Conservation (phyloP, 2,329 filamentous ascomycete genomes). For the Seiridium unicorne region DNA sequence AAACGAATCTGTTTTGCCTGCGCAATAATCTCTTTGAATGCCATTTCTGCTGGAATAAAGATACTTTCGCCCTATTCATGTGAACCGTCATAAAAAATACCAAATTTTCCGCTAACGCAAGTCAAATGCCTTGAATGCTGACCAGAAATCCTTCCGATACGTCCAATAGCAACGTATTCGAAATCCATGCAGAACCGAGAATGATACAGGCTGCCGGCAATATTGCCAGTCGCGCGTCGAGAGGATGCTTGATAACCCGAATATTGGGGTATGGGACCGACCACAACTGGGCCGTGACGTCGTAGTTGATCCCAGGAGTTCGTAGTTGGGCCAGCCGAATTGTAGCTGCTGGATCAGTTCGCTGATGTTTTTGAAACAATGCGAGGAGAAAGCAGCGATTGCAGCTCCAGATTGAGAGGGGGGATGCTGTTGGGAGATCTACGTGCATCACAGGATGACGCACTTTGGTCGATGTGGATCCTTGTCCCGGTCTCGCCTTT, state of each 20-base stretch:
- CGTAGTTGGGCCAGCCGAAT: too few relatives aligned
- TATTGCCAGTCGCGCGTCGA: too few relatives aligned
- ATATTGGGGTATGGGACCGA: too few relatives aligned
- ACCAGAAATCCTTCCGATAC: background rate
- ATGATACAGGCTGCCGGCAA: too few relatives aligned
- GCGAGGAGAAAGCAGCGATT: background rate
- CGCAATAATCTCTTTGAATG: constrained; percentile 5
- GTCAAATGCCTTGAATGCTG: background rate
- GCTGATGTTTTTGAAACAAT: background rate
- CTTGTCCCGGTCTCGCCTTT: constrained; percentile 21
- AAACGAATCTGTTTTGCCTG: constrained; percentile 1
- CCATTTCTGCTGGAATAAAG: background rate
- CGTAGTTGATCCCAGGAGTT: too few relatives aligned
- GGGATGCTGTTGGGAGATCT: background rate
- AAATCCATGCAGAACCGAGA: background rate
- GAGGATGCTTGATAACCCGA: too few relatives aligned
- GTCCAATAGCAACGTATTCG: background rate
- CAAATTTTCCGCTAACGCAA: background rate
- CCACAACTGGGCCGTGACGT: too few relatives aligned
- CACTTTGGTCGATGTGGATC: constrained; percentile 35
- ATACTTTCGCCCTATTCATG: background rate
- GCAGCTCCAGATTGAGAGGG: background rate
- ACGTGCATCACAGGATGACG: constrained; percentile 37
- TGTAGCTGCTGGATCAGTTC: too few relatives aligned
- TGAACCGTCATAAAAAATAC: background rate